Evolutionary conservation across 345 rosid species (phyloP).

Genomic region (Pseudoturritis turrita): DNA sequence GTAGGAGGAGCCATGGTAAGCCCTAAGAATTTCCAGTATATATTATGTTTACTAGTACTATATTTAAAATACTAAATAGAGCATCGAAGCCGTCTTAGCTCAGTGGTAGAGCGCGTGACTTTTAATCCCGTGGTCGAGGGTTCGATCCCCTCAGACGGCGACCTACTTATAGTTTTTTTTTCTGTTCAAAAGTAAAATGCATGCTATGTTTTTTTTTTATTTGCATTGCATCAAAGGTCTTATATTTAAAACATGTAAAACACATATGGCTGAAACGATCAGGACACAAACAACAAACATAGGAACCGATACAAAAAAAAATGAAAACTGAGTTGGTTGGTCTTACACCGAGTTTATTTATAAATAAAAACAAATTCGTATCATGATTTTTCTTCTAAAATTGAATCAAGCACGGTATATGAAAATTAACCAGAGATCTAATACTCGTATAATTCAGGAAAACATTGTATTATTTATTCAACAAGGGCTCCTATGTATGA

Average conservation of each 20-base stretch:
- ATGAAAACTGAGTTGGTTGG: not conserved
- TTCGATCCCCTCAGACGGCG: conserved; percentile 21
- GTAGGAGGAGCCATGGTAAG: too few species aligned
- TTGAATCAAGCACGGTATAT: not conserved
- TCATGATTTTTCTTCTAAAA: not conserved
- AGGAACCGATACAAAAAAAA: not conserved
- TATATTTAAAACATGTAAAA: not conserved
- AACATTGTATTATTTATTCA: conserved; percentile 8
- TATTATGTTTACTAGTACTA: too few species aligned
- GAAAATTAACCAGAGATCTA: not conserved
- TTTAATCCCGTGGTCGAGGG: conserved; percentile 2
- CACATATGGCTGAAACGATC: not conserved
- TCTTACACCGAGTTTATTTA: too few species aligned
- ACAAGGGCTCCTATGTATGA: conserved; percentile 22
- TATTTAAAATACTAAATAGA: not conserved
- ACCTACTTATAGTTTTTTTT: not conserved
- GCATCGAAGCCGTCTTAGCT: conserved; percentile 6
- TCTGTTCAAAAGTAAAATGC: not conserved
- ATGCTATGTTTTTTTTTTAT: too few species aligned
- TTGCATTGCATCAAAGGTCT: not conserved
- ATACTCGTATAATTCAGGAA: not conserved
- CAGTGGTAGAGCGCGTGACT: conserved; percentile 13
- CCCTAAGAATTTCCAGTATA: too few species aligned
- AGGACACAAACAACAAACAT: not conserved
- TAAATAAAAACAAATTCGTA: too few species aligned